These are phyloP conservation scores for Helminthosporium solani DNA, from an alignment of 2,329 filamentous ascomycete genomes.

Conservation along the genomic window DNA sequence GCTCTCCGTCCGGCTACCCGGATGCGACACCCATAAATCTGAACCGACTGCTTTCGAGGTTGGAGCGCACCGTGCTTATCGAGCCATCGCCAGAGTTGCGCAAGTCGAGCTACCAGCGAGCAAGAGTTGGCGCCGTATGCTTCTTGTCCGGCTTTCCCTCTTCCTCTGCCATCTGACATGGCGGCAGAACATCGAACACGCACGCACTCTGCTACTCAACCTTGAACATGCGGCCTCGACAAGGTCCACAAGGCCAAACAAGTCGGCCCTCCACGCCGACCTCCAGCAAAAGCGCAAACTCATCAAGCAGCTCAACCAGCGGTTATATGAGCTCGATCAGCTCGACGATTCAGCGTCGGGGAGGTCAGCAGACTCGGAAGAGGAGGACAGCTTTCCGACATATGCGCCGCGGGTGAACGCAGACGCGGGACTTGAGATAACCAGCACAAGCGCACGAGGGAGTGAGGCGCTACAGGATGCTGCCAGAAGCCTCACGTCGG, in stretches of 20 bases:
- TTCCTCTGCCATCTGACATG: not conserved
- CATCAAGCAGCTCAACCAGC: slow-evolving; percentile 65
- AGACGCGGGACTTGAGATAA: slow-evolving; percentile 37
- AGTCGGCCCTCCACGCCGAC: slow-evolving; percentile 63
- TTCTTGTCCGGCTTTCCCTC: not conserved
- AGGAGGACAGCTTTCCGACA: slow-evolving; percentile 44
- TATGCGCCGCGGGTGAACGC: slow-evolving; percentile 45
- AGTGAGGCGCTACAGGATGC: slow-evolving; percentile 38
- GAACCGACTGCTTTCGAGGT: slow-evolving; percentile 62
- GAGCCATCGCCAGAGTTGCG: slow-evolving; percentile 61
- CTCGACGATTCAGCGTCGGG: slow-evolving; percentile 47
- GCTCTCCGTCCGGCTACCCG: slow-evolving; percentile 24
- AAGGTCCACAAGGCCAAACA: slow-evolving; percentile 47
- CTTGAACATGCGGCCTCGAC: slow-evolving; percentile 67
- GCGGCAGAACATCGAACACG: slow-evolving; percentile 68
- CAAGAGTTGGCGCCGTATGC: slow-evolving; percentile 56
- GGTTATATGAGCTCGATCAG: slow-evolving; percentile 68
- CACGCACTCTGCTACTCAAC: slow-evolving; percentile 65
- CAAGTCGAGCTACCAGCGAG: slow-evolving; percentile 66
- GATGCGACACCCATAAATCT: slow-evolving; percentile 52
- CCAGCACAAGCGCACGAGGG: slow-evolving; percentile 23
- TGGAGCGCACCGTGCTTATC: slow-evolving; percentile 66
- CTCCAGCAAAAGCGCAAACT: slow-evolving; percentile 65
- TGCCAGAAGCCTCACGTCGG: slow-evolving; percentile 36
- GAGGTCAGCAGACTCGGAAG: slow-evolving; percentile 42